Evolutionary conservation across 805 yeast species (phyloP).

Genomic region (Ogataea zsoltii): DNA sequence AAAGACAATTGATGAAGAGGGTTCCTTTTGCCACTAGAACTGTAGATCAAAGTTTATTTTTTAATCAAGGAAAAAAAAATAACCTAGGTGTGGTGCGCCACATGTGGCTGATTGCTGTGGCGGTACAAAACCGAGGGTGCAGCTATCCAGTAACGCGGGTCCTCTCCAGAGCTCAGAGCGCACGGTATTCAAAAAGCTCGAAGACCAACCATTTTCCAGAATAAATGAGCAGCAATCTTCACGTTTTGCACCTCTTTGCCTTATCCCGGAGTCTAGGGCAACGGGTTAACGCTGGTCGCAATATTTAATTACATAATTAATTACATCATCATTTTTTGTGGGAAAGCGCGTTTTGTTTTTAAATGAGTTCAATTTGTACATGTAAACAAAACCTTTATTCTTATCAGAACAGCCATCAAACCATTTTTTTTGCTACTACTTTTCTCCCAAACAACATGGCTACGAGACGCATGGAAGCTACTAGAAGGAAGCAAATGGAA

Average conservation of each 20-base stretch:
- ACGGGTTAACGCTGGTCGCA: no score
- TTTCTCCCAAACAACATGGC: slow-evolving; percentile 1
- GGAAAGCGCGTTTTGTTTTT: not conserved
- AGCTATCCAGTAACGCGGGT: no score
- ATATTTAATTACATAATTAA: not conserved
- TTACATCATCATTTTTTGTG: not conserved
- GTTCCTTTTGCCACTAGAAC: slow-evolving; percentile 2
- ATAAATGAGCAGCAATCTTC: no score
- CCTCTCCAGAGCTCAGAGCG: no score
- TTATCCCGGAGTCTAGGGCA: no score
- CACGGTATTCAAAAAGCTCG: no score
- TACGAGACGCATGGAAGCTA: not conserved
- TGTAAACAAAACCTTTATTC: not conserved
- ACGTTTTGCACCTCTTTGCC: not conserved
- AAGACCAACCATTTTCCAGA: no score
- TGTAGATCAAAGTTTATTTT: not conserved
- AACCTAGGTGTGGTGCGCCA: no score
- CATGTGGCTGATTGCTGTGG: no score
- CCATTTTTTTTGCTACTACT: not conserved
- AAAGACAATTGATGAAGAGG: not conserved
- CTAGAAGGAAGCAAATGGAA: slow-evolving; percentile 7
- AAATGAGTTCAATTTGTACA: not conserved
- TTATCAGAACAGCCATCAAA: not conserved
- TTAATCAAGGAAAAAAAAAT: no score
- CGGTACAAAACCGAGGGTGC: no score